A percentile compares a stretch with the other conserved stretches of the same genome.
These are phyloP conservation scores for Cladosporium oxysporum DNA, from an alignment of 2,329 filamentous ascomycete species.

Conservation along the genomic window DNA sequence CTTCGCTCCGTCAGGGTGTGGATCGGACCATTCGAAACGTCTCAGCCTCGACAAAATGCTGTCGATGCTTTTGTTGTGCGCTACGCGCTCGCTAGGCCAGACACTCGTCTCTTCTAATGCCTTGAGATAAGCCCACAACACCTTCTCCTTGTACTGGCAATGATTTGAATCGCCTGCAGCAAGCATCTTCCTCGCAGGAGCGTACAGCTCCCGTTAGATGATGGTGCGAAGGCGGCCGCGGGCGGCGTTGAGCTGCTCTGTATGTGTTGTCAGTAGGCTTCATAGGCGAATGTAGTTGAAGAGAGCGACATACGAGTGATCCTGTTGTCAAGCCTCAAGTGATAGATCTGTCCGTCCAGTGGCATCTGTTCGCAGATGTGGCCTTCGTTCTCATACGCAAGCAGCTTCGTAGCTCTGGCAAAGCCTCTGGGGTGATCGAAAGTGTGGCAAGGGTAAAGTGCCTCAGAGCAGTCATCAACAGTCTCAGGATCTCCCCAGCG, in stretches of 20 bases:
- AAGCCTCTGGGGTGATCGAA: constrained; percentile 38
- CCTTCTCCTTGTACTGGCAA: constrained; percentile 6
- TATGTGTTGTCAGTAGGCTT: neutral
- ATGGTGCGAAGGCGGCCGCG: constrained; percentile 25
- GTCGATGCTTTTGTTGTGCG: constrained; percentile 19
- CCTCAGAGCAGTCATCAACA: neutral
- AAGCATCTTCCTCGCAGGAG: constrained; percentile 22
- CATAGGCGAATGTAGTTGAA: too few species aligned
- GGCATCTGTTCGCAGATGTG: constrained; percentile 34
- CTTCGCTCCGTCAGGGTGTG: neutral
- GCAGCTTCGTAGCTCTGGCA: constrained; percentile 30
- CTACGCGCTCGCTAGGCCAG: constrained; percentile 26
- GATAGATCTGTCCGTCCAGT: neutral
- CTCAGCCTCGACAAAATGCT: constrained; percentile 11
- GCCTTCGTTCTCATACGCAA: constrained; percentile 35
- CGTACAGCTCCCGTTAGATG: constrained; percentile 24
- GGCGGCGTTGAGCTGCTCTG: neutral
- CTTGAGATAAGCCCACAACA: constrained; percentile 24
- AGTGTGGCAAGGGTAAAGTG: constrained; percentile 33
- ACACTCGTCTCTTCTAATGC: constrained; percentile 18
- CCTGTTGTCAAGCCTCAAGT: neutral
- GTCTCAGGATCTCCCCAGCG: neutral
- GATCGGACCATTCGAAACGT: constrained; percentile 15
- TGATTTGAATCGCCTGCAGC: neutral
- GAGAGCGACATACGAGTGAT: neutral